Evolutionary conservation across 768 basidiomycete genomes (phyloP).

Genomic region (Fomitopsis pulvina): DNA sequence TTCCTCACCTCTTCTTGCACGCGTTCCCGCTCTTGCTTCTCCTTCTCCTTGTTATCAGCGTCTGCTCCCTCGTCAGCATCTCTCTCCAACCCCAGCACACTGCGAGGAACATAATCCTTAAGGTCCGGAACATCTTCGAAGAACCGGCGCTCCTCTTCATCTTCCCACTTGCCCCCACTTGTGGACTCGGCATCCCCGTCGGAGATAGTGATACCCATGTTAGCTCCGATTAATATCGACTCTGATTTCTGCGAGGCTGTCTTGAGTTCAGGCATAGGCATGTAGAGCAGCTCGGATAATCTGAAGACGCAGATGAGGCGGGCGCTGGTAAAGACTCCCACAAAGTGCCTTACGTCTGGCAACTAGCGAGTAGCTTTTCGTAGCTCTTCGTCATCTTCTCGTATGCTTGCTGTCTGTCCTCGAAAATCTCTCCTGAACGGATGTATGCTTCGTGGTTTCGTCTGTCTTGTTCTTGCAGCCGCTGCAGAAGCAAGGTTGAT

Average conservation of each 20-base stretch:
- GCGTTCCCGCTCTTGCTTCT: slow-evolving; percentile 46
- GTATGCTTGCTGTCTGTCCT: slow-evolving; percentile 97
- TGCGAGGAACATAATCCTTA: slow-evolving; percentile 85
- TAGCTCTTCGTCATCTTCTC: slow-evolving; percentile 98
- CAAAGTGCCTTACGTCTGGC: slow-evolving; percentile 64
- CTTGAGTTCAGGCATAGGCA: slow-evolving; percentile 79
- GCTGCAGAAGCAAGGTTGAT: slow-evolving; percentile 36
- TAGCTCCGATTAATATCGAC: slow-evolving; percentile 71
- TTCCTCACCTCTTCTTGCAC: slow-evolving; percentile 68
- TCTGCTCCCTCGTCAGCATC: slow-evolving; percentile 24
- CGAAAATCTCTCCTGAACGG: slow-evolving; percentile 97
- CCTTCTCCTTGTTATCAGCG: slow-evolving; percentile 37
- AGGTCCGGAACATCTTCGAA: slow-evolving; percentile 92
- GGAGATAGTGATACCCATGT: slow-evolving; percentile 19
- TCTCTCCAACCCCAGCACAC: slow-evolving; percentile 65
- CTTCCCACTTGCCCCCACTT: slow-evolving; percentile 90
- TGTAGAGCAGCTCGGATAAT: slow-evolving; percentile 84
- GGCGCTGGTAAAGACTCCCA: neutral
- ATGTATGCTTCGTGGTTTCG: slow-evolving; percentile 99
- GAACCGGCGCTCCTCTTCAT: slow-evolving; percentile 92
- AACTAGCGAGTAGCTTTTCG: slow-evolving; percentile 84
- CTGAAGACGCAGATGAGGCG: slow-evolving; percentile 31
- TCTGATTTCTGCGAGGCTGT: slow-evolving; percentile 74
- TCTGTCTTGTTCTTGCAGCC: slow-evolving; percentile 93
- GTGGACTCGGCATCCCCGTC: slow-evolving; percentile 31